phyloP scores from a whole-genome alignment of 2,329 filamentous ascomycete genomes.

The Cordyceps pruinosa region DNA sequence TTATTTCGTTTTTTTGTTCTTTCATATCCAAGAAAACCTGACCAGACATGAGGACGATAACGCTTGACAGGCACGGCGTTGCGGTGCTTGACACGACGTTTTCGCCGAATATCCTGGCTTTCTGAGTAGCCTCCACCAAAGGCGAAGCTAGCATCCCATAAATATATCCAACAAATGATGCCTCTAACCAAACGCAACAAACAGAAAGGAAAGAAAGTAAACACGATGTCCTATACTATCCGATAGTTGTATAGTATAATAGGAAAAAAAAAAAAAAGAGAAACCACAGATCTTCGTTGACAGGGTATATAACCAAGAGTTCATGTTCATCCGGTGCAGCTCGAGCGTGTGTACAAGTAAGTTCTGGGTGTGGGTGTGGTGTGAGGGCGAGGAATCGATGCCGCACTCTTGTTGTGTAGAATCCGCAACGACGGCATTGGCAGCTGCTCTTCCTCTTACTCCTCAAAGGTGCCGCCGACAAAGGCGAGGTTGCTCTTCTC shows the following conservation, averaged over 20 bases:
- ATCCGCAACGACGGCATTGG: neutral
- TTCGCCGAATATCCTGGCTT: neutral
- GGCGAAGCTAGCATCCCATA: too few species aligned
- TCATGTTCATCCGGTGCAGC: neutral
- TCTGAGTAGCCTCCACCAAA: too few species aligned
- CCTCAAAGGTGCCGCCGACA: constrained; percentile 59
- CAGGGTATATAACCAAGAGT: constrained; percentile 9
- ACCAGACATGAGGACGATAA: neutral
- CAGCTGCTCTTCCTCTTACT: constrained; percentile 34
- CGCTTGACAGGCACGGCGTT: too few species aligned
- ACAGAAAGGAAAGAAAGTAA: neutral
- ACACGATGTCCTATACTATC: neutral
- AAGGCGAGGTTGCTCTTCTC: constrained; percentile 58
- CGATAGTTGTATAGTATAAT: neutral
- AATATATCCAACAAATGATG: neutral
- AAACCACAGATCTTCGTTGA: neutral
- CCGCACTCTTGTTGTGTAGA: neutral
- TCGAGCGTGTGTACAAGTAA: neutral
- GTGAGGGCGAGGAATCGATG: neutral
- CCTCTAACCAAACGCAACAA: constrained; percentile 1
- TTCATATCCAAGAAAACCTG: neutral
- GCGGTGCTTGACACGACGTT: too few species aligned
- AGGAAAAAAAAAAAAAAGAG: neutral
- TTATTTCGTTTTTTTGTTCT: neutral
- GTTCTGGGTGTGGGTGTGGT: neutral